A percentile compares a stretch with the other conserved stretches of the same genome.
phyloP scores from a whole-genome alignment of 345 rosid genomes.

The Conringia planisiliqua region DNA sequence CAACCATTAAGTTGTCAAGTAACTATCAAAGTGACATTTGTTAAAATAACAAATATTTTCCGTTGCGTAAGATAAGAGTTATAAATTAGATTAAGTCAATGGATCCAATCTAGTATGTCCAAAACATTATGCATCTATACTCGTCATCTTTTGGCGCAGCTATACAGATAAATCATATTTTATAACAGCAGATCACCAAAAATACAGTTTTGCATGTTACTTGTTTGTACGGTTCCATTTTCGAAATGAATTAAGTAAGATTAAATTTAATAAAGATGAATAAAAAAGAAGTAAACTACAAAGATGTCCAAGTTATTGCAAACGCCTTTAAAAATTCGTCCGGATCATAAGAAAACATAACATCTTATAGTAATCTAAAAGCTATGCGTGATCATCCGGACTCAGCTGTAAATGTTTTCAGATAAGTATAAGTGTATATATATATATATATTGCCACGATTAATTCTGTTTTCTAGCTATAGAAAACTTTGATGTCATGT shows the following conservation, averaged over 20 bases:
- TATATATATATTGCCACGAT: not conserved
- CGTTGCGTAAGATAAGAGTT: not conserved
- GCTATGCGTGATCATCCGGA: not conserved
- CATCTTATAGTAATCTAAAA: not conserved
- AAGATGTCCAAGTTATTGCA: constrained; percentile 6
- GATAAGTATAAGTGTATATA: too few relatives aligned
- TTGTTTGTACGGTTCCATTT: not conserved
- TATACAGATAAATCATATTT: not conserved
- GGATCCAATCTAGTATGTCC: constrained; percentile 12
- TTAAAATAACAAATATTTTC: not conserved
- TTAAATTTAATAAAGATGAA: too few relatives aligned
- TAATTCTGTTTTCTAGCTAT: too few relatives aligned
- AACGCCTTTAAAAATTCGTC: not conserved
- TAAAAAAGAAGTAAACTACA: not conserved
- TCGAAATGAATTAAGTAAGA: too few relatives aligned
- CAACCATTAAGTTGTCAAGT: not conserved
- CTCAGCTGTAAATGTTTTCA: not conserved
- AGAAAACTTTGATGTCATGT: not conserved
- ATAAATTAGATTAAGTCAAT: constrained; percentile 14
- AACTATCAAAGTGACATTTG: not conserved
- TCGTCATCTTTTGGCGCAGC: constrained; percentile 10
- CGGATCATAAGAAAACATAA: not conserved
- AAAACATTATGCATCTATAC: constrained; percentile 8
- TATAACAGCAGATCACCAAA: not conserved
- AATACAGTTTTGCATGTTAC: not conserved